A percentile compares a stretch with the other conserved stretches of the same genome.
These are phyloP conservation scores for Talaromyces stipitatus DNA, from an alignment of 495 filamentous ascomycete species.

Conservation along the genomic window DNA sequence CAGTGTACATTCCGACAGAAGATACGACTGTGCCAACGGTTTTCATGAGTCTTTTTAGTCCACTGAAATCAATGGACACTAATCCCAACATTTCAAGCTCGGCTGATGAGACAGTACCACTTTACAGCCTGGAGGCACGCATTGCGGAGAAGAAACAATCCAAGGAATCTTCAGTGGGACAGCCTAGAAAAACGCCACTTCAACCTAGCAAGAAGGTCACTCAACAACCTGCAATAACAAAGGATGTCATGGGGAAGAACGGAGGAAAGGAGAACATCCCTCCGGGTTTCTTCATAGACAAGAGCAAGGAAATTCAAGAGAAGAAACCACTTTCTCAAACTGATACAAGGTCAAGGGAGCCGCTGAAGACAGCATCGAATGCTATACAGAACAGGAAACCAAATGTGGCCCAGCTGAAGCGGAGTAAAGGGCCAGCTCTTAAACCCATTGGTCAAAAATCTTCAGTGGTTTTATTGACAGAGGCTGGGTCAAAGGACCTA, in stretches of 20 bases:
- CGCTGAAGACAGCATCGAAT: background rate
- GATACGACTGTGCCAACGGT: conserved; percentile 32
- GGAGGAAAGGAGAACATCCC: conserved; percentile 44
- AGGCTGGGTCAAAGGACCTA: background rate
- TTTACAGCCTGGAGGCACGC: conserved; percentile 18
- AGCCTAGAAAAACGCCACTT: conserved; percentile 27
- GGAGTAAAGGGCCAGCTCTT: background rate
- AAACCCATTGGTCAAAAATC: background rate
- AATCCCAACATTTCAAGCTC: background rate
- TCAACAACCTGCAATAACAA: conserved; percentile 20
- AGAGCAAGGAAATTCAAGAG: conserved; percentile 3
- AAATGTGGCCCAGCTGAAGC: background rate
- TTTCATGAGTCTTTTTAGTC: conserved; percentile 36
- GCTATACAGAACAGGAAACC: background rate
- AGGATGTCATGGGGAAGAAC: conserved; percentile 33
- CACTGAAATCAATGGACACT: conserved; percentile 17
- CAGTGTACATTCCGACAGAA: conserved; percentile 34
- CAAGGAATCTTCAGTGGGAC: conserved; percentile 19
- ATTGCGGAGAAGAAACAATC: conserved; percentile 19
- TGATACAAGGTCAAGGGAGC: conserved; percentile 4
- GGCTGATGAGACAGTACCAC: conserved; percentile 11
- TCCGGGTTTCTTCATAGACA: conserved; percentile 18
- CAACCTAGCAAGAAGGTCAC: conserved; percentile 23
- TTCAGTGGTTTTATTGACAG: background rate
- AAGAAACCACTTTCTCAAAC: conserved; percentile 7